Evolutionary conservation across 352 stramenopile genomes (phyloP).

Genomic region (Globisporangium acanthophoron): DNA sequence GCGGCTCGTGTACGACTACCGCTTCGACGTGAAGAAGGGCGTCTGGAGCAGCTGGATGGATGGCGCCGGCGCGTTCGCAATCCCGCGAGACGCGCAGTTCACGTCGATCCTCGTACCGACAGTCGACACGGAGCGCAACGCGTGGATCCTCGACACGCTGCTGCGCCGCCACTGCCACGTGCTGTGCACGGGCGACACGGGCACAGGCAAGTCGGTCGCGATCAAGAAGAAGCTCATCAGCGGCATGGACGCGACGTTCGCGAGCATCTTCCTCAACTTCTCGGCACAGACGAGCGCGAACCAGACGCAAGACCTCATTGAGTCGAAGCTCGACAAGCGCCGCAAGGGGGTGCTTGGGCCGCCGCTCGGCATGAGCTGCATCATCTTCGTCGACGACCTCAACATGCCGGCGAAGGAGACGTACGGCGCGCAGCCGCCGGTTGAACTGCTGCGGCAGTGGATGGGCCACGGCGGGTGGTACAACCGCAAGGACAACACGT

Average conservation of each 20-base stretch:
- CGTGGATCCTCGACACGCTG: conserved; percentile 88
- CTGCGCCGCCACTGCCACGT: conserved; percentile 88
- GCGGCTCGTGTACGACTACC: conserved; percentile 88
- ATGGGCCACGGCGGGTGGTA: conserved; percentile 94
- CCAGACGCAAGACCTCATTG: conserved; percentile 93
- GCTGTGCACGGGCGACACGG: conserved; percentile 89
- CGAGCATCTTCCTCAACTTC: conserved; percentile 91
- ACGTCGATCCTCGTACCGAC: conserved; percentile 91
- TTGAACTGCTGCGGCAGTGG: conserved; percentile 91
- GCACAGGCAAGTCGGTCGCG: conserved; percentile 92
- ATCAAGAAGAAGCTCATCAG: conserved; percentile 91
- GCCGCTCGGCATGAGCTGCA: conserved; percentile 84
- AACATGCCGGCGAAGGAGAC: conserved; percentile 95
- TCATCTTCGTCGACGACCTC: conserved; percentile 93
- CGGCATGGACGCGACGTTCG: conserved; percentile 74
- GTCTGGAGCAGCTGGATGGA: conserved; percentile 84
- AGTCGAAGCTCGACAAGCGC: conserved; percentile 92
- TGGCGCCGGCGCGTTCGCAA: conserved; percentile 33
- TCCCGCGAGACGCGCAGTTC: conserved; percentile 74
- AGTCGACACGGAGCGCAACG: conserved; percentile 90
- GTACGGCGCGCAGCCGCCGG: conserved; percentile 91
- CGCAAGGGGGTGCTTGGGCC: conserved; percentile 90
- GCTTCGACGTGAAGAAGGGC: conserved; percentile 82
- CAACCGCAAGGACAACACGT: conserved; percentile 92
- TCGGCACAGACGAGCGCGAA: conserved; percentile 92